A percentile compares a stretch with the other conserved stretches of the same genome.
These are phyloP conservation scores for Trichoderma guizhouense DNA, from an alignment of 2,329 filamentous ascomycete genomes.

Conservation along the genomic window DNA sequence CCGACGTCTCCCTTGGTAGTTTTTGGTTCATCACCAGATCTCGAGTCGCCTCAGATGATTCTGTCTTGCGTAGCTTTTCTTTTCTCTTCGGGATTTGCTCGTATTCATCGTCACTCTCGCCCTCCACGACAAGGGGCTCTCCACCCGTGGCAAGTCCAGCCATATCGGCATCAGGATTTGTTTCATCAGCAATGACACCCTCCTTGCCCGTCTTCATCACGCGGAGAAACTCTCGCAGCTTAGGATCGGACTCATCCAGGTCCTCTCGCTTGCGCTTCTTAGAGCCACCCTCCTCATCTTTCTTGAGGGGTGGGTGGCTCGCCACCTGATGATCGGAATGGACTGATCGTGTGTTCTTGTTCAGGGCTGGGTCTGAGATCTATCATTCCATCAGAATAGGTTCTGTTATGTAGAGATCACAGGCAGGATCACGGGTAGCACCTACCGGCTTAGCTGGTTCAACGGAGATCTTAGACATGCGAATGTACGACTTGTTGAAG, in stretches of 20 bases:
- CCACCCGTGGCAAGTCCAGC: conserved; percentile 22
- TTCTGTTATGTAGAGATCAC: conserved; percentile 20
- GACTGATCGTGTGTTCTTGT: conserved; percentile 28
- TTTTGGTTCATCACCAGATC: conserved; percentile 3
- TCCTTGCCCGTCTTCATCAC: conserved; percentile 64
- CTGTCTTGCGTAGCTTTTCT: conserved; percentile 41
- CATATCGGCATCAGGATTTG: conserved; percentile 24
- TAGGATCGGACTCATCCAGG: conserved; percentile 63
- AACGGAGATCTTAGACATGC: conserved; percentile 90
- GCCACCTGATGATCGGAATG: conserved; percentile 25
- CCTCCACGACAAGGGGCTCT: conserved; percentile 44
- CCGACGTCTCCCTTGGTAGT: conserved; percentile 18
- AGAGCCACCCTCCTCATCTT: conserved; percentile 35
- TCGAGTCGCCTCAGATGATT: conserved; percentile 25
- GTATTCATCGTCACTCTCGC: conserved; percentile 72
- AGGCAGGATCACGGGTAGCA: conserved; percentile 19
- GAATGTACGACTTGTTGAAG: conserved; percentile 93
- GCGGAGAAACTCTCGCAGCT: conserved; percentile 80
- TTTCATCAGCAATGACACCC: conserved; percentile 33
- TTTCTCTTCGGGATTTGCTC: conserved; percentile 59
- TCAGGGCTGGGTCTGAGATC: conserved; percentile 44
- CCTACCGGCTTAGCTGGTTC: conserved; percentile 80
- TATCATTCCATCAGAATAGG: conserved; percentile 38
- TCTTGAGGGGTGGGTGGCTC: conserved; percentile 8
- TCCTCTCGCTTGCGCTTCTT: conserved; percentile 68